These are phyloP conservation scores for Pogostemon cablin DNA, from an alignment of 257 asterid species.

Conservation along the genomic window DNA sequence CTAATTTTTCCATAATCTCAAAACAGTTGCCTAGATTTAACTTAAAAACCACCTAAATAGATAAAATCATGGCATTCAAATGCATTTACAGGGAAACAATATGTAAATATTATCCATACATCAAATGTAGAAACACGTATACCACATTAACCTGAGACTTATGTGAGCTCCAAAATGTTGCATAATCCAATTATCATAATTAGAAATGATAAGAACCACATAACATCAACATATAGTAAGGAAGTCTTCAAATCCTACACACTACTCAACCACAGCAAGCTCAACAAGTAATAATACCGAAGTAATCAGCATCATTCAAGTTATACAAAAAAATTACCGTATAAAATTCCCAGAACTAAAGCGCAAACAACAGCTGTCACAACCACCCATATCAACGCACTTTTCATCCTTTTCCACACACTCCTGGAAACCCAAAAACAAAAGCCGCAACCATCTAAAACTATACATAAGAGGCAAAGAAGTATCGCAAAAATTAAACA, in stretches of 20 bases:
- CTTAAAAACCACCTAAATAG: too few relatives aligned
- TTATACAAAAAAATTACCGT: conserved; percentile 46
- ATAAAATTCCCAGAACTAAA: conserved; percentile 76
- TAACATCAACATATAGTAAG: too few relatives aligned
- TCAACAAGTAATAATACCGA: background rate
- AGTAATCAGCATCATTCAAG: background rate
- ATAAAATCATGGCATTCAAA: too few relatives aligned
- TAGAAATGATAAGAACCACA: too few relatives aligned
- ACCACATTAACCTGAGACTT: too few relatives aligned
- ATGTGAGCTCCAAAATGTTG: too few relatives aligned
- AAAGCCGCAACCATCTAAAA: conserved; percentile 10
- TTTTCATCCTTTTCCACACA: conserved; percentile 69
- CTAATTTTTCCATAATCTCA: too few relatives aligned
- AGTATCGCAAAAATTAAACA: background rate
- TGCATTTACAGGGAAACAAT: too few relatives aligned
- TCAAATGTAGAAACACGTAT: too few relatives aligned
- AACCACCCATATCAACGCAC: conserved; percentile 78
- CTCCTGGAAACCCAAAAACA: conserved; percentile 51
- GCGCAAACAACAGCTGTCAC: conserved; percentile 75
- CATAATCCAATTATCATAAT: too few relatives aligned
- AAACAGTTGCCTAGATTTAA: too few relatives aligned
- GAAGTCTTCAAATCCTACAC: background rate
- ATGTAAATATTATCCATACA: too few relatives aligned
- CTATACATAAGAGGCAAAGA: conserved; percentile 4
- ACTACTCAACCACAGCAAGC: conserved; percentile 7